These are phyloP conservation scores for Tolypocladium tropicale DNA, from an alignment of 2,329 filamentous ascomycete species.

Conservation along the genomic window DNA sequence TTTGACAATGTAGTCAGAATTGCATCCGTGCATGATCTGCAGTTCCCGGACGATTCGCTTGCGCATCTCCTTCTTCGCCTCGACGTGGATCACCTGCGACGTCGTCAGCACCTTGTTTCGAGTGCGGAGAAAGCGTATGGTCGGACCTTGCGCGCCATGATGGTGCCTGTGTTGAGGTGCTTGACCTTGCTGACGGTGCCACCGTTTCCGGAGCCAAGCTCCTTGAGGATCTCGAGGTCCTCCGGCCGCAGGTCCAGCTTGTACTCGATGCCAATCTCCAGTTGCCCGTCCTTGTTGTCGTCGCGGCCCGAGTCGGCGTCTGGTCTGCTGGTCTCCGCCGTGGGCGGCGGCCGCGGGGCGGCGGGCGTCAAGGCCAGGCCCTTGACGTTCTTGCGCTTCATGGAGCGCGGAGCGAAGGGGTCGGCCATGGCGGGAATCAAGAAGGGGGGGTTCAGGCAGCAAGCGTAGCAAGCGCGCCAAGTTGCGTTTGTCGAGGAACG, in stretches of 20 bases:
- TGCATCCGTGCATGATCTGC: conserved; percentile 97
- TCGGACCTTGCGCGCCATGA: conserved; percentile 92
- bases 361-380: conserved; percentile 79
- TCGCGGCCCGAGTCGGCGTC: conserved; percentile 52
- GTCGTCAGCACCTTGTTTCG: conserved; percentile 6
- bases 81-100: conserved; percentile 83
- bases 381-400: conserved; percentile 99
- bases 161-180: conserved; percentile 85
- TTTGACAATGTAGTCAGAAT: conserved; percentile 91
- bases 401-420: conserved; percentile 58
- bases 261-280: conserved; percentile 97
- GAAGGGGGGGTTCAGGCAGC: neutral
- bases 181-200: conserved; percentile 97
- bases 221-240: conserved; percentile 86
- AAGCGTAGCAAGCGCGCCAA: neutral
- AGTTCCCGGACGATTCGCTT: conserved; percentile 95
- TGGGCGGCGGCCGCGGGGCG: conserved; percentile 59
- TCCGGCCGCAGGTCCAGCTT: conserved; percentile 85
- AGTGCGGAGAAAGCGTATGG: neutral
- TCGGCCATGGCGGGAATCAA: conserved; percentile 43
- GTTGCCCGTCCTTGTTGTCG: conserved; percentile 45
- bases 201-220: conserved; percentile 91
- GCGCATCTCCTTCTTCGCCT: conserved; percentile 93
- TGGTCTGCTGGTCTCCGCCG: conserved; percentile 60
- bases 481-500: neutral